Percentiles rank a stretch among this genome's conserved stretches.
phyloP scores from a whole-genome alignment of 306 rosid species.

The Glycine soja region DNA sequence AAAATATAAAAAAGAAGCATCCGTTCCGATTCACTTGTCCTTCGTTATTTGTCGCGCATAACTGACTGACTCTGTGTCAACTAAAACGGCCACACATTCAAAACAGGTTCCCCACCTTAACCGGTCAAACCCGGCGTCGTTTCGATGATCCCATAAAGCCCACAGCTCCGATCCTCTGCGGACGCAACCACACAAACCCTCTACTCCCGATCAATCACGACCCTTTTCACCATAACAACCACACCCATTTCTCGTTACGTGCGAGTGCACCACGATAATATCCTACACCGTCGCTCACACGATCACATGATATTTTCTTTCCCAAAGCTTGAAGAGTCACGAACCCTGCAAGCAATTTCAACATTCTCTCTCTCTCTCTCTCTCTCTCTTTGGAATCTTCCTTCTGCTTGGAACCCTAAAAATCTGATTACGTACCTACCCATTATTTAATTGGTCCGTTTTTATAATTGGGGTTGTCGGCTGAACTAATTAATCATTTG shows the following conservation, averaged over 20 bases:
- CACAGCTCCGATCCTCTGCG: background rate
- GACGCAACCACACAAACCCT: background rate
- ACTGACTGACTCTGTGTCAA: slow-evolving; percentile 35
- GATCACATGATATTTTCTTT: slow-evolving; percentile 33
- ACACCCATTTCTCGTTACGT: background rate
- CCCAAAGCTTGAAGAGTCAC: slow-evolving; percentile 7
- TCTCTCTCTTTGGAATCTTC: slow-evolving; percentile 45
- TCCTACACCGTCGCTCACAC: background rate
- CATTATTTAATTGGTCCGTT: slow-evolving; percentile 34
- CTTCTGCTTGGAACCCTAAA: slow-evolving; percentile 43
- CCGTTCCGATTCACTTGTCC: background rate
- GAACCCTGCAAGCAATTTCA: slow-evolving; percentile 39
- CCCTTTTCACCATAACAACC: background rate
- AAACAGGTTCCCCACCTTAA: slow-evolving; percentile 35
- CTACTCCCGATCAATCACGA: background rate
- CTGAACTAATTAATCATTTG: slow-evolving; percentile 5
- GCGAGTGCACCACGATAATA: background rate
- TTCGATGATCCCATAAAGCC: background rate
- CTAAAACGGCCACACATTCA: slow-evolving; percentile 36
- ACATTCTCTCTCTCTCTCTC: background rate
- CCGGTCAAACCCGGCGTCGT: slow-evolving; percentile 55
- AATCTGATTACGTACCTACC: too few relatives aligned
- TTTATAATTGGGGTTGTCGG: slow-evolving; percentile 7
- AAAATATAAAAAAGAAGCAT: background rate
- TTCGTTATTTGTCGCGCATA: background rate